Base-by-base conservation (phyloP, 352 stramenopile species). In the Globisporangium uncinulatum region DNA sequence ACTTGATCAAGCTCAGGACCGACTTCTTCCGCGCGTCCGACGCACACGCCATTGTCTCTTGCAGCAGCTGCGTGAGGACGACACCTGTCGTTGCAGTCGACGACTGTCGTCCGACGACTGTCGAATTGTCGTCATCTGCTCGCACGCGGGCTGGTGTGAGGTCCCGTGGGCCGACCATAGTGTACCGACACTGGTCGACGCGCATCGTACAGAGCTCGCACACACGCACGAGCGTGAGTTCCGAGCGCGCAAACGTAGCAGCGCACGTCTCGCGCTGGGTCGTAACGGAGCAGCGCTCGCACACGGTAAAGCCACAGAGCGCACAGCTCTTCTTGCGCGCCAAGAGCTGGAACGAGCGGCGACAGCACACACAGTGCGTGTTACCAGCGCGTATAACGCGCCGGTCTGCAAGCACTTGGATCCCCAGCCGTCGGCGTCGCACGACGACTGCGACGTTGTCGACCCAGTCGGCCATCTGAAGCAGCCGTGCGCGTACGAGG, bases 381-480 rank as follows among this genome's bases (percentile, higher is more conserved):
- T 69, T 66, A 10, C 51, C 49, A 11, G 63, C 63, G 21, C 65
- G 32, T 4, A 71, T 45, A 0, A 51, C 55, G 31, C 63, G 68
- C 19, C 65, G 72, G 36, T 74, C 67, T 5, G 77, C 65, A 6
- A 82, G 61, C 14, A 84, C 69, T 51, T 84, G 72, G 65, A 82
- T 78, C 17, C 74, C 71, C 54, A 84, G 70, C 14, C 74, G 67
- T 29, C 72, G 69, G 15, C 71, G 69, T 10, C 64, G 63, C n/a
- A 75, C 68, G 34, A 84, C 58, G 6, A 73, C 49, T 21, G 79
- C 45, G 44, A 74, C 63, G 10, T 65, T 67, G 32, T 72, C 51
- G 29, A 62, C 55, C 37, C 52, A 50, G 43, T 64, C 47, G 6
- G 56, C 56, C 64, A 68, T 59, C 47, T 52, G 47, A 4, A 68